phyloP scores from a whole-genome alignment of 192 early-diverging fungal genomes.

The Chytriomyces sp. region DNA sequence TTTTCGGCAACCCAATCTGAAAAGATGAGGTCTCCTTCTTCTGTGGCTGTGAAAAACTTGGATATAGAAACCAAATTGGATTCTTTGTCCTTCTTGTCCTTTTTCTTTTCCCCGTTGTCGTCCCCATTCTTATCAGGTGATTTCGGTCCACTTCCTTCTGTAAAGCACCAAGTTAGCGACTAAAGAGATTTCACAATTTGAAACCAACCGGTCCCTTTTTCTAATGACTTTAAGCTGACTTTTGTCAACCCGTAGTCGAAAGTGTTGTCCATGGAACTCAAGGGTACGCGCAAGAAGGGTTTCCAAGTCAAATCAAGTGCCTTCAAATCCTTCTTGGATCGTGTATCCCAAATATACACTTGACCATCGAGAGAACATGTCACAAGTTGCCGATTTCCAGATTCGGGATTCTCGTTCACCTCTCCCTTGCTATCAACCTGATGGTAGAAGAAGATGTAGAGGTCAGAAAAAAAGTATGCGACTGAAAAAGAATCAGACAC shows the following conservation, averaged over 20 bases:
- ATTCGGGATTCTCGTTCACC: slow-evolving; percentile 45
- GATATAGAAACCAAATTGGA: slow-evolving; percentile 32
- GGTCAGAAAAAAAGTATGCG: not conserved
- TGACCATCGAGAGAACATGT: slow-evolving; percentile 60
- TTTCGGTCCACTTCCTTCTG: slow-evolving; percentile 2
- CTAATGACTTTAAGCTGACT: slow-evolving; percentile 39
- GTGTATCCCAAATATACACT: slow-evolving; percentile 61
- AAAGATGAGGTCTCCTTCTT: slow-evolving; percentile 67
- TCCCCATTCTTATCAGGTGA: slow-evolving; percentile 1
- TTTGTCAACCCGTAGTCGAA: slow-evolving; percentile 65
- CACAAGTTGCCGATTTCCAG: slow-evolving; percentile 56
- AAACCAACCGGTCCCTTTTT: not conserved
- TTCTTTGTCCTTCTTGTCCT: slow-evolving; percentile 27
- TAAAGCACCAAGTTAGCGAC: not conserved
- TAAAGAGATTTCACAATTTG: too few relatives aligned
- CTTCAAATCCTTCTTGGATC: slow-evolving; percentile 60
- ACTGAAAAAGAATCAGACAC: not conserved
- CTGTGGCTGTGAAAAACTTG: slow-evolving; percentile 63
- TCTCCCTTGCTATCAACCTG: slow-evolving; percentile 48
- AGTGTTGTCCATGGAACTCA: slow-evolving; percentile 63
- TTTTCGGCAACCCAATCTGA: slow-evolving; percentile 64
- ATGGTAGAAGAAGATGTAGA: not conserved
- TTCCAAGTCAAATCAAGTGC: slow-evolving; percentile 60
- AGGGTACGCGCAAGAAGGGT: slow-evolving; percentile 60
- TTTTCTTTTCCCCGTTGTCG: slow-evolving; percentile 18